Conservation (phyloP, 805 yeast species). For the Candida pseudoglaebosa region DNA sequence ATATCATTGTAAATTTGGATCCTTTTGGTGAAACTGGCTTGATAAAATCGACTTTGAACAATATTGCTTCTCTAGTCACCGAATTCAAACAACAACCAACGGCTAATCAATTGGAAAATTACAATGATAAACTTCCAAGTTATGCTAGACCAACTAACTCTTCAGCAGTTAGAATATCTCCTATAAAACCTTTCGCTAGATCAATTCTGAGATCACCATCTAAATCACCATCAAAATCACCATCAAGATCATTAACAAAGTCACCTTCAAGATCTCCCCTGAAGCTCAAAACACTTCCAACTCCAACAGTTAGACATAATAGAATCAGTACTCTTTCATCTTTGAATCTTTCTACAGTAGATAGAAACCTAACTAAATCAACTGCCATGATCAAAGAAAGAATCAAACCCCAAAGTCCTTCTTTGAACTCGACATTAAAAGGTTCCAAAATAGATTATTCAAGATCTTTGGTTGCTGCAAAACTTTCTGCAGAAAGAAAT, state of each 20-base stretch:
- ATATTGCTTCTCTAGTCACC: constrained; percentile 20
- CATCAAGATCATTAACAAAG: not conserved
- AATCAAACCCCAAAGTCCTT: not conserved
- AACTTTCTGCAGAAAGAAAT: not conserved
- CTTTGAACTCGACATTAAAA: not conserved
- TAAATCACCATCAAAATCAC: constrained; percentile 8
- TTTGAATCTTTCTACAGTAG: not conserved
- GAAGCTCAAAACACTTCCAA: not conserved
- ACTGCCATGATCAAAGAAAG: not conserved
- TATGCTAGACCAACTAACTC: constrained; percentile 32
- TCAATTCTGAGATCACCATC: constrained; percentile 3
- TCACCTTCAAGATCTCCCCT: constrained; percentile 9
- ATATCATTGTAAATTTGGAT: constrained; percentile 25
- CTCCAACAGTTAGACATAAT: not conserved
- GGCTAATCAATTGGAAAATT: not conserved
- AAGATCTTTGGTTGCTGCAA: constrained; percentile 7
- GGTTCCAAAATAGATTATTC: not conserved
- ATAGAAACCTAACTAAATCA: not conserved
- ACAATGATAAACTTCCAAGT: constrained; percentile 14
- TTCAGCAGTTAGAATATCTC: constrained; percentile 12
- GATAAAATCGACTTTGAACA: constrained; percentile 23
- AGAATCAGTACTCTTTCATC: not conserved
- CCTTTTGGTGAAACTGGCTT: constrained; percentile 20
- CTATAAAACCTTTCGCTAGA: constrained; percentile 6
- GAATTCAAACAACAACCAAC: constrained; percentile 13